A percentile compares a stretch with the other conserved stretches of the same genome.
Conservation (phyloP, 352 stramenopile species). For the Pythium grandisporangium region DNA sequence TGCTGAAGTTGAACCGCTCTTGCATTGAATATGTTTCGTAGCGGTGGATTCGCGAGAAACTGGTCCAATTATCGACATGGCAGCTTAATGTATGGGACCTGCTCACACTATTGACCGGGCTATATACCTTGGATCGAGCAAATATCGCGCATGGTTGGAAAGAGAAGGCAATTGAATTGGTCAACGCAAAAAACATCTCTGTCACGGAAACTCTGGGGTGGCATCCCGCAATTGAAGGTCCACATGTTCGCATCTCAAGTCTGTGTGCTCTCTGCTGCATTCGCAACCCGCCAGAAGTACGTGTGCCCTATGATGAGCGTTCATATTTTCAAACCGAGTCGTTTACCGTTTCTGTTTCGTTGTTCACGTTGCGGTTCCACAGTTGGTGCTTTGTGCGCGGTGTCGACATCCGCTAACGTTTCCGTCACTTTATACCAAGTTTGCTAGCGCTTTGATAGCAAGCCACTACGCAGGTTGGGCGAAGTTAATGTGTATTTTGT, state of each 20-base stretch:
- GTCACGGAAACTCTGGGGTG: conserved; percentile 73
- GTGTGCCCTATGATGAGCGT: too few relatives aligned
- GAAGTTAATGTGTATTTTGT: not conserved
- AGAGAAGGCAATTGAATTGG: conserved; percentile 33
- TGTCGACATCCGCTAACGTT: conserved; percentile 62
- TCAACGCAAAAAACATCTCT: conserved; percentile 56
- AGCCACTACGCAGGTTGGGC: conserved; percentile 69
- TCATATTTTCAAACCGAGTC: too few relatives aligned
- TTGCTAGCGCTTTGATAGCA: conserved; percentile 55
- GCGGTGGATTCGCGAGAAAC: conserved; percentile 75
- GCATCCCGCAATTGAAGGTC: conserved; percentile 68
- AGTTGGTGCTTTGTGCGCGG: conserved; percentile 23
- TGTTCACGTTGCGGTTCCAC: too few relatives aligned
- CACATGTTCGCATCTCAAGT: conserved; percentile 60
- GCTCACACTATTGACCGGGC: conserved; percentile 68
- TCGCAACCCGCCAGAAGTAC: conserved; percentile 59
- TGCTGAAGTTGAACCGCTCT: not conserved
- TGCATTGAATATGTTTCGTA: conserved; percentile 15
- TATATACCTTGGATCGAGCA: conserved; percentile 63
- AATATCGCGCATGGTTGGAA: conserved; percentile 50
- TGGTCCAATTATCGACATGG: conserved; percentile 25
- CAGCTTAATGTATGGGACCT: conserved; percentile 57
- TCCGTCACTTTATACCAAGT: conserved; percentile 71
- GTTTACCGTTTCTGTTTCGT: too few relatives aligned
- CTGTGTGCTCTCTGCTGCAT: conserved; percentile 65